A percentile compares a stretch with the other conserved stretches of the same genome.
phyloP scores from a whole-genome alignment of 345 rosid species.

The Rhodamnia argentea region DNA sequence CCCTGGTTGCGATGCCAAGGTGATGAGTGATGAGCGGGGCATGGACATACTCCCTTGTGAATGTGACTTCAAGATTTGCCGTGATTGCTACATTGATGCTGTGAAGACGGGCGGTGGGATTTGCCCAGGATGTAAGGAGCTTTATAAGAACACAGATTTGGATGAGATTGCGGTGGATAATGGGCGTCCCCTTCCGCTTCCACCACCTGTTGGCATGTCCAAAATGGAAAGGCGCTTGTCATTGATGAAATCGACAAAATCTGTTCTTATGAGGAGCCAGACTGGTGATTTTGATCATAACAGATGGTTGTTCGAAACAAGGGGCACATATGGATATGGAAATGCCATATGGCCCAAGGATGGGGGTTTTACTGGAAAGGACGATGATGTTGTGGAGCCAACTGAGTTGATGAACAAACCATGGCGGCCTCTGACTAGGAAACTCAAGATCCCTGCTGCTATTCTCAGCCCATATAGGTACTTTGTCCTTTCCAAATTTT shows the following conservation, averaged over 20 bases:
- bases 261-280: constrained; percentile 84
- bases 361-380: constrained; percentile 59
- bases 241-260: constrained; percentile 83
- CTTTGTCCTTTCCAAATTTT: neutral
- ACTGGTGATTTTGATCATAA: constrained; percentile 95
- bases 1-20: constrained; percentile 91
- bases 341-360: constrained; percentile 97
- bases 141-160: constrained; percentile 73
- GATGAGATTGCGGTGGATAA: constrained; percentile 45
- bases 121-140: constrained; percentile 91
- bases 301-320: constrained; percentile 87
- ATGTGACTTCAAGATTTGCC: constrained; percentile 91
- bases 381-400: constrained; percentile 50
- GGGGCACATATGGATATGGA: constrained; percentile 89
- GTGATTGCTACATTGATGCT: constrained; percentile 89
- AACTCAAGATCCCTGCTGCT: constrained; percentile 90
- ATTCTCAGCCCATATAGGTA: constrained; percentile 92
- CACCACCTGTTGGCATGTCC: constrained; percentile 42
- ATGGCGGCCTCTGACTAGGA: constrained; percentile 95
- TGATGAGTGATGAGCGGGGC: constrained; percentile 92
- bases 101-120: constrained; percentile 74
- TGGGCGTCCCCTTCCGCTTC: constrained; percentile 57
- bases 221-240: constrained; percentile 96
- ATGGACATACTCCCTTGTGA: constrained; percentile 88
- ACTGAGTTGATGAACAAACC: constrained; percentile 78